Evolutionary conservation across 306 rosid genomes (phyloP), one percentile per base, ranked within the genome.

Genomic region (Prunus padus): DNA sequence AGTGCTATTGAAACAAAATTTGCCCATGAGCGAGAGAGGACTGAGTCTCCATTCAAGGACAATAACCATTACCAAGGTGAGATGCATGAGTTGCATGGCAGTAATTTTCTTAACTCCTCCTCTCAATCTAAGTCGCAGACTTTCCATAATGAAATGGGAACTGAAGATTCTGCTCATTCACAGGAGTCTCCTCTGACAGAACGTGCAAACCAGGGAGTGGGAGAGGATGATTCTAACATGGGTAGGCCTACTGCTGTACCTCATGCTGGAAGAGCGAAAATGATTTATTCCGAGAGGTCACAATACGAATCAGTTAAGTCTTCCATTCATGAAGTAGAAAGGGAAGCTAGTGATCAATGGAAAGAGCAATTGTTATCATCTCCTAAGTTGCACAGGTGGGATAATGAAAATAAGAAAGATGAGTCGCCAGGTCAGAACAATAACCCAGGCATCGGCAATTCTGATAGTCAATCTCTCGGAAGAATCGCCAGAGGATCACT

Each of bases 151-250:
- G 75, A 71, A 71, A 55, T 3, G 23, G 75, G 65, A 55, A 22
- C 51, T 71, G 65, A 71, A 71, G 75, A 71, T 71, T 71, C 52
- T 71, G 37, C 52, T 55, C 26, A 71, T 71, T 37, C 74, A 31
- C 22, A 37, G 31, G 49, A 51, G 49, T 31, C 11, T 51, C 20
- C 13, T 51, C 30, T 51, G 46, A 51, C 49, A 52, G 63, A 54
- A 52, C n/a, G 20, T 70, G 22, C 7, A 20, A n/a, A 70, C n/a
- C 63, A 19, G 18, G 65, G 52, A 55, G 50, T 15, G 2, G 1
- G 52, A 55, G 52, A 19, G 47, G 9, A 64, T 1, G 9, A 55
- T 33, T 37, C 16, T 71, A 22, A 55, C 40, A 6, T 37, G 22
- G 47, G 30, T 50, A 30, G n/a, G 74, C 42, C 45, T 11, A 59